These are phyloP conservation scores for Candida tunisiensis DNA, from an alignment of 1,139 yeast genomes.

Conservation along the genomic window DNA sequence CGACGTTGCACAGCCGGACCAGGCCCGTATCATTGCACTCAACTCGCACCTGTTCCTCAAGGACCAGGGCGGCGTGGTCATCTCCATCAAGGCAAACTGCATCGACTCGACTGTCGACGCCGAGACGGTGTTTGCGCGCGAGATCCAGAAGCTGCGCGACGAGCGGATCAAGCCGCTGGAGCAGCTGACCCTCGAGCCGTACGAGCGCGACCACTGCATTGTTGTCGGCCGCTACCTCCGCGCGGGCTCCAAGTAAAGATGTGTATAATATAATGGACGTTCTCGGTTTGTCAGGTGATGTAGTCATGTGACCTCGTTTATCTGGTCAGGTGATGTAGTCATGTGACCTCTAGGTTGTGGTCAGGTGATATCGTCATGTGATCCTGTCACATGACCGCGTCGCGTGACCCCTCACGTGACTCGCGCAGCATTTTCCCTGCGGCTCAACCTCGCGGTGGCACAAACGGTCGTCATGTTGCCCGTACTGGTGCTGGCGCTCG, in stretches of 20 bases:
- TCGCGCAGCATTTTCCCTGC: no score
- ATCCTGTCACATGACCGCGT: no score
- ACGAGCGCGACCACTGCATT: constrained; percentile 99
- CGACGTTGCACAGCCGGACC: constrained; percentile 99
- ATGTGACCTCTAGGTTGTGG: background rate
- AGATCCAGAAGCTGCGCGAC: constrained; percentile 96
- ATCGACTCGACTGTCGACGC: constrained; percentile 99
- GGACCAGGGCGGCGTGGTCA: constrained; percentile 96
- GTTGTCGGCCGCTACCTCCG: constrained; percentile 95
- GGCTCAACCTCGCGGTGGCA: no score
- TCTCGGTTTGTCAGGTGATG: background rate
- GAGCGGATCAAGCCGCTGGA: constrained; percentile 97
- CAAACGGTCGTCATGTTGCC: no score
- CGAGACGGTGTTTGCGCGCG: constrained; percentile 98
- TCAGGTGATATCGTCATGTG: background rate
- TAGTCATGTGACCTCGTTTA: background rate
- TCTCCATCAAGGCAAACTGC: constrained; percentile 99
- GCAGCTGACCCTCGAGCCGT: constrained; percentile 97
- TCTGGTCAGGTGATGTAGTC: background rate
- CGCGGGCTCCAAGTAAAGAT: constrained; percentile 38
- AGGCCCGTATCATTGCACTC: constrained; percentile 98
- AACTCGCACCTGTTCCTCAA: constrained; percentile 96
- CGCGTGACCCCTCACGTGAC: no score
- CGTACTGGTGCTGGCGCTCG: constrained; percentile 1
- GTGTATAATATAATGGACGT: background rate